These are phyloP conservation scores for Ceratobasidium papillatum DNA, from an alignment of 1,284 basidiomycete species.

Conservation along the genomic window DNA sequence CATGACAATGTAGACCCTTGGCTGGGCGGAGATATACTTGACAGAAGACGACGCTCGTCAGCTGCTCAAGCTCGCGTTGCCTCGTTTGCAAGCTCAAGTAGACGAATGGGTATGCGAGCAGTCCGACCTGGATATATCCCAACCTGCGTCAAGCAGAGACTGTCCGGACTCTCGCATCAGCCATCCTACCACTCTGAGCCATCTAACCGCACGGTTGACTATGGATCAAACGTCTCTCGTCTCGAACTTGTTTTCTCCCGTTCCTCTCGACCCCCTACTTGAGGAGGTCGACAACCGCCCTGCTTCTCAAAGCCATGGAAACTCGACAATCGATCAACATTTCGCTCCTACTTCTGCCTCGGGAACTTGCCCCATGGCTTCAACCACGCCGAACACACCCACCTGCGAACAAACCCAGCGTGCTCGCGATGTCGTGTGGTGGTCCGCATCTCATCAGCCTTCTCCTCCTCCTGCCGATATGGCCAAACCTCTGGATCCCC, in stretches of 20 bases:
- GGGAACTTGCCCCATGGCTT: too few relatives aligned
- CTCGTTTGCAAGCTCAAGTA: neutral
- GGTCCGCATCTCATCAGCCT: neutral
- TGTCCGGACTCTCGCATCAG: neutral
- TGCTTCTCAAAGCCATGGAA: too few relatives aligned
- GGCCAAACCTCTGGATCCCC: too few relatives aligned
- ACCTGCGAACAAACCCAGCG: neutral
- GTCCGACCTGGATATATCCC: neutral
- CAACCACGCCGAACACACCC: too few relatives aligned
- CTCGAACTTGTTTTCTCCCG: too few relatives aligned
- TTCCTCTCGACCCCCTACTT: too few relatives aligned
- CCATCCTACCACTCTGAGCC: neutral
- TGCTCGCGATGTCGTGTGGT: neutral
- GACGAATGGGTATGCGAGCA: constrained; percentile 23
- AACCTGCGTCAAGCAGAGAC: neutral
- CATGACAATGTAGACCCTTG: neutral
- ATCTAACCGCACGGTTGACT: neutral
- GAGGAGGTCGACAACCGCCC: neutral
- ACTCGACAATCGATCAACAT: too few relatives aligned
- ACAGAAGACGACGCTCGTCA: neutral
- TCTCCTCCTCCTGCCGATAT: too few relatives aligned
- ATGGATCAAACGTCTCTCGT: neutral
- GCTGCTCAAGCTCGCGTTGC: neutral
- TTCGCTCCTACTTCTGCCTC: too few relatives aligned
- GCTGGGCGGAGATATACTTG: neutral